Evolutionary conservation across 352 stramenopile species (phyloP), one percentile per base, ranked within the genome.

Genomic region (Phytophthora palmivora): DNA sequence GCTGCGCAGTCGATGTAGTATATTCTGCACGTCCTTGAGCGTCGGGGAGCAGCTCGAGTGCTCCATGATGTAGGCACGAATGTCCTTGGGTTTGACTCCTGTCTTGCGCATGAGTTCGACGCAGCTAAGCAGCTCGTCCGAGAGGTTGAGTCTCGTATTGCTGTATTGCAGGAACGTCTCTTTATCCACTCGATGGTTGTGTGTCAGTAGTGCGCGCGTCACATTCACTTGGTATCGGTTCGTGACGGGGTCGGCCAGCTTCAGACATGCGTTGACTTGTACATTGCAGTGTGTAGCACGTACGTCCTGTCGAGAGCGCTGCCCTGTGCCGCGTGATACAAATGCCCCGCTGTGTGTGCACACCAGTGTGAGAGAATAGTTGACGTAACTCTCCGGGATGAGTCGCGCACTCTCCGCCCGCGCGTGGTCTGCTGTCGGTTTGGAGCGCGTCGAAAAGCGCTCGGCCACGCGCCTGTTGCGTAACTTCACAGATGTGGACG

Each of bases 1-100:
- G 51, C 21, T 53, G 21, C 43, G 63, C 11, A 79, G 58, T 26
- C 62, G 53, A 19, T 66, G 46, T 41, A 79, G 41, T 4, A 73
- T 67, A 42, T 79, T 76, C 45, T 72, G 61, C 41, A 76, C 66
- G 57, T 79, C 66, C 36, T 76, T 79, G 45, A 69, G 36, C n/a
- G 69, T 78, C 14, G 69, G 69, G 4, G 42, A 24, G 42, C 69
- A 78, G 30, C 7, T 67, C n/a, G 69, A 78, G 26, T 74, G 57
- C 34, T 66, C 45, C 50, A 70, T 64, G 32, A 78, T 75, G 43
- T 78, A 78, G 6, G 32, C 33, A 24, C 59, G 69, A 2, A 78
- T 41, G 24, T 78, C 69, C 14, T 62, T 71, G 4, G 64, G 37
- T 44, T 74, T 78, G 30, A 74, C 61, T 24, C 64, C 69, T 18